phyloP scores from a whole-genome alignment of 2,329 filamentous ascomycete species.

The Cladophialophora chaetospira region DNA sequence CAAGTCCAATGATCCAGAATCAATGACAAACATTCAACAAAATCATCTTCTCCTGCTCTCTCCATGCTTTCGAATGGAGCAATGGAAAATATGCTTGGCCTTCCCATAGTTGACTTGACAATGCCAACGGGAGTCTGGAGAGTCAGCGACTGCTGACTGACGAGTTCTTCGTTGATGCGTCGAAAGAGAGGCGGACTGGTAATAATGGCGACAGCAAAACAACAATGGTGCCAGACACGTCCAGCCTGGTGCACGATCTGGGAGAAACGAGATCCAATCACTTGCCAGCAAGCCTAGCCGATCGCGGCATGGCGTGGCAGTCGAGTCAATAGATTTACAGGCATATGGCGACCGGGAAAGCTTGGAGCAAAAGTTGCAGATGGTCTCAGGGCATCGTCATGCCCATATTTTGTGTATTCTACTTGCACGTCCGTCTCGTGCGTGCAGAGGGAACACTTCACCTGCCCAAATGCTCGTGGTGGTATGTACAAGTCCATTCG shows the following conservation, averaged over 20 bases:
- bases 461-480: conserved; percentile 3
- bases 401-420: background rate
- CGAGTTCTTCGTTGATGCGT: no score
- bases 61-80: background rate
- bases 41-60: background rate
- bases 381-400: background rate
- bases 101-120: no score
- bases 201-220: background rate
- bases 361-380: background rate
- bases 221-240: background rate
- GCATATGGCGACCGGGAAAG: background rate
- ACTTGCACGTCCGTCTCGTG: background rate
- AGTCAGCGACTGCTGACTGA: no score
- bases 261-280: background rate
- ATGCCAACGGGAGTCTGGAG: no score
- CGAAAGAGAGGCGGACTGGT: no score
- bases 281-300: background rate
- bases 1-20: conserved; percentile 28
- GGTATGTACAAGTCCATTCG: conserved; percentile 25
- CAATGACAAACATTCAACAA: conserved; percentile 21
- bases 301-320: background rate
- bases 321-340: background rate
- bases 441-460: conserved; percentile 3
- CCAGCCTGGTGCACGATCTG: background rate
- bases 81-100: no score